Conservation (phyloP, 2,329 filamentous ascomycete genomes). For the Zymoseptoria brevis region DNA sequence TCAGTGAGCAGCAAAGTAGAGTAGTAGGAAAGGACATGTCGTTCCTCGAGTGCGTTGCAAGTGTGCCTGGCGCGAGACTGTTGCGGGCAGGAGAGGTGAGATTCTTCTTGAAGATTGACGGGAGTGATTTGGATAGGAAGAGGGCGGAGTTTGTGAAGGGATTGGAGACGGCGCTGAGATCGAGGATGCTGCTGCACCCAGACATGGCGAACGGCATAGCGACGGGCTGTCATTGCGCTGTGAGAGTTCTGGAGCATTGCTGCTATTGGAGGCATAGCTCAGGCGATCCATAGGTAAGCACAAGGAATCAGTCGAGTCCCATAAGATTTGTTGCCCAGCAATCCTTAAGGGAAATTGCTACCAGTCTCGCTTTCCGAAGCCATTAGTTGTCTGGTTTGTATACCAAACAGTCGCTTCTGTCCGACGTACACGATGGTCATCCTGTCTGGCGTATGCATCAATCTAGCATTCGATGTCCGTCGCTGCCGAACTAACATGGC, state of each 20-base stretch:
- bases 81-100: conserved; percentile 6
- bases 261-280: not conserved
- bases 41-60: conserved; percentile 6
- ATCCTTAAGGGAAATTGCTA: too few relatives aligned
- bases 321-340: too few relatives aligned
- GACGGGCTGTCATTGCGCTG: not conserved
- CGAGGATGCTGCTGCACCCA: not conserved
- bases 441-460: too few relatives aligned
- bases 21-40: not conserved
- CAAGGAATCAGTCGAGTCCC: too few relatives aligned
- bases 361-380: too few relatives aligned
- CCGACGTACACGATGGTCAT: too few relatives aligned
- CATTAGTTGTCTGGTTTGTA: too few relatives aligned
- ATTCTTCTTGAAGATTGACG: conserved; percentile 5
- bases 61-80: conserved; percentile 3
- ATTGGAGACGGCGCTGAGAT: not conserved
- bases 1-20: not conserved
- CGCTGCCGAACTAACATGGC: too few relatives aligned
- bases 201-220: not conserved
- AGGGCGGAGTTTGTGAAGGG: not conserved
- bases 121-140: not conserved
- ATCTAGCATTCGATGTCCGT: too few relatives aligned
- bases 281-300: too few relatives aligned
- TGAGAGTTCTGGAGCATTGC: not conserved
- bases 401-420: too few relatives aligned